Base-by-base conservation (phyloP, 345 rosid genomes). In the Aurinia saxatilis region DNA sequence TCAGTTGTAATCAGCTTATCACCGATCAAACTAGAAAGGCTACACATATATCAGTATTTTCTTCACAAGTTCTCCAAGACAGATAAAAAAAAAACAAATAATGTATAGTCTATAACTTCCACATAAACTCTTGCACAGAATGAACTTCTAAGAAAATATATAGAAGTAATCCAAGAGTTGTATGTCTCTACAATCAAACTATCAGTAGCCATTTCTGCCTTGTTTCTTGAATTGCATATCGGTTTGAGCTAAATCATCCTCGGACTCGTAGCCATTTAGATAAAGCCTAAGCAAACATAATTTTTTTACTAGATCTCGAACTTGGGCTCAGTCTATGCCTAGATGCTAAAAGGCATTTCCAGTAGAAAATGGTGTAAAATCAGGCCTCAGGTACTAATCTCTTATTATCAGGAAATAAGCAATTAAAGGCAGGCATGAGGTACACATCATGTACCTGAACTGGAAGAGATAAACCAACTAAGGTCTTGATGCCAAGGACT, bases 401-500 rank as follows among this genome's bases (percentile, higher is more conserved):
- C 35, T 12, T 18, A 8, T 3, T 10, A 35, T 9, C 16, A 17
- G 27, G 37, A 44, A 30, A 45, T 5, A 70, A 70, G 45, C 12
- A 70, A 19, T 2, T 1, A 30, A 61, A n/a, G 27, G 35, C 35
- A 37, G 35, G 15, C 33, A 55, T 33, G 44, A 55, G n/a, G 35
- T 10, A 14, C 40, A 55, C 31, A 35, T 63, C 39, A 3, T 54
- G 58, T 71, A 87, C 99, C 96, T 93, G 96, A 48, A 93, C 79
- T 12, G 97, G 99, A 12, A 93, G 83, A 19, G 85, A 78, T 23
- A 93, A 78, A 18, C 99, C 99, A 72, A 93, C 79, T 74, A 83
- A 73, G 38, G 96, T 93, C 67, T 90, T 90, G 68, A 93, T 63
- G 62, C 80, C 95, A 38, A 90, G 88, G 47, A 87, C 68, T 62